These are phyloP conservation scores for Globisporangium uncinulatum DNA, from an alignment of 352 stramenopile genomes.

Conservation along the genomic window DNA sequence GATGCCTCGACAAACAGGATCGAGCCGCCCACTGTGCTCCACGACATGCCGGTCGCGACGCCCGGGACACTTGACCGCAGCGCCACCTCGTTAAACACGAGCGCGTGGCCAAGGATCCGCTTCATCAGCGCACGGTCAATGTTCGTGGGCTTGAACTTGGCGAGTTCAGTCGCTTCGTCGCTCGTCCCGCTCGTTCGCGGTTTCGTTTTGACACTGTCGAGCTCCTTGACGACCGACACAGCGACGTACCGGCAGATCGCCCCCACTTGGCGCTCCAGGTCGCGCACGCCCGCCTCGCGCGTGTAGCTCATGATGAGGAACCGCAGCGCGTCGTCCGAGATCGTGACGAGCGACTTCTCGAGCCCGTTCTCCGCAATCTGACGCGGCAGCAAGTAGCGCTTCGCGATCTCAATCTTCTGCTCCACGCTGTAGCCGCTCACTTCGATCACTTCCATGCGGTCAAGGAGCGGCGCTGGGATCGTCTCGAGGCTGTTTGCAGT, in stretches of 20 bases:
- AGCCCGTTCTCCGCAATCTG: constrained; percentile 76
- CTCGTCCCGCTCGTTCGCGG: constrained; percentile 14
- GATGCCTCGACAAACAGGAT: constrained; percentile 88
- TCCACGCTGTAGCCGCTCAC: constrained; percentile 76
- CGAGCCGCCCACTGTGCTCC: constrained; percentile 67
- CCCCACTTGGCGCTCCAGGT: constrained; percentile 74
- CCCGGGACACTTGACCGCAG: constrained; percentile 57
- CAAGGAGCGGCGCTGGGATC: constrained; percentile 66
- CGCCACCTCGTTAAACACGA: constrained; percentile 73
- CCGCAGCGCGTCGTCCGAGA: constrained; percentile 55
- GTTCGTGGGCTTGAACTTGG: constrained; percentile 28
- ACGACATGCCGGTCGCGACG: constrained; percentile 82
- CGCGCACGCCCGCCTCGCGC: constrained; percentile 81
- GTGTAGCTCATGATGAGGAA: constrained; percentile 82
- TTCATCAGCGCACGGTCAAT: constrained; percentile 51
- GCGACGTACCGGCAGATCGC: constrained; percentile 72
- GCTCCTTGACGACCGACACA: constrained; percentile 59
- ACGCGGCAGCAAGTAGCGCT: constrained; percentile 69
- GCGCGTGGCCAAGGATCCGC: constrained; percentile 56
- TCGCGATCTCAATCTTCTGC: constrained; percentile 81
- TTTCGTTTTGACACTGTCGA: constrained; percentile 18
- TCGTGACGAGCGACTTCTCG: constrained; percentile 29
- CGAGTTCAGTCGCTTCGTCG: constrained; percentile 10
- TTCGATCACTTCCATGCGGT: constrained; percentile 85
- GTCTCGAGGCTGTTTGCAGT: constrained; percentile 81